Percentiles rank a stretch among this genome's conserved stretches.
These are phyloP conservation scores for Fraxinus albicans DNA, from an alignment of 305 asterid species.

Conservation along the genomic window DNA sequence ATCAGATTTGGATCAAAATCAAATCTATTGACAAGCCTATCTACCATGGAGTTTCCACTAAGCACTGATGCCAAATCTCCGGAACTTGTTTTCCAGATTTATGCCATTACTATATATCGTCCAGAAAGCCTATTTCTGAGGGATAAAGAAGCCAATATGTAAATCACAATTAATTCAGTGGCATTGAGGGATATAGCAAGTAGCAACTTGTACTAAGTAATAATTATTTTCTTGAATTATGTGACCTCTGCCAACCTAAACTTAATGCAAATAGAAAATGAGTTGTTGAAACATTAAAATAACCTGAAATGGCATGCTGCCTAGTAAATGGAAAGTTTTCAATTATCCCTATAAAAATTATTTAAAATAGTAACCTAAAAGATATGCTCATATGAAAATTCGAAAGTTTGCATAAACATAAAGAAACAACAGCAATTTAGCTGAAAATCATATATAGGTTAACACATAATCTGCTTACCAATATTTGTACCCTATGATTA, in stretches of 20 bases:
- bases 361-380: not conserved
- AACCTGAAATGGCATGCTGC: not conserved
- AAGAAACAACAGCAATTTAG: not conserved
- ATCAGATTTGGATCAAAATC: too few species aligned
- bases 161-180: not conserved
- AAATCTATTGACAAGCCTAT: too few species aligned
- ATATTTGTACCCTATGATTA: not conserved
- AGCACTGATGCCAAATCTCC: not conserved
- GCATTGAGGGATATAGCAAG: not conserved
- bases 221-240: conserved; percentile 20
- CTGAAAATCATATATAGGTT: not conserved
- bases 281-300: conserved; percentile 34
- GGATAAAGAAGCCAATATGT: not conserved
- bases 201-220: not conserved
- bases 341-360: not conserved
- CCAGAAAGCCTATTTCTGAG: not conserved
- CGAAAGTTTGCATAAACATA: not conserved
- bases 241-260: conserved; percentile 25
- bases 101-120: not conserved
- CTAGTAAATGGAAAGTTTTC: not conserved
- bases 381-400: not conserved
- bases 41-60: not conserved
- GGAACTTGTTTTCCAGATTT: not conserved
- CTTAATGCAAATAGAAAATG: conserved; percentile 3
- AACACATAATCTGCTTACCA: not conserved